Evolutionary conservation across 2,329 filamentous ascomycete genomes (phyloP).

Genomic region (Sphaerulina populicola): DNA sequence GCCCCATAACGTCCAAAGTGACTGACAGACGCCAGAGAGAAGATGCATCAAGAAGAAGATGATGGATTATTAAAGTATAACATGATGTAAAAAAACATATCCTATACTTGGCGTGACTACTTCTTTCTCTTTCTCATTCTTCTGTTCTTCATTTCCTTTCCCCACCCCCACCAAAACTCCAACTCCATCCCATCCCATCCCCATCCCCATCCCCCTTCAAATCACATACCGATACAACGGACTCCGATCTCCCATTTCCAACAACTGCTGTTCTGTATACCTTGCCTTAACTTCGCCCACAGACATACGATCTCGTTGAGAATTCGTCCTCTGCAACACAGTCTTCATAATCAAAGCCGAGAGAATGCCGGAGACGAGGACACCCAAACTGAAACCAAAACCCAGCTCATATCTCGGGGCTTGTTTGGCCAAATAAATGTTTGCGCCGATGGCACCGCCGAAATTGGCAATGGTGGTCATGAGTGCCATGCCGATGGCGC

Average conservation of each 20-base stretch:
- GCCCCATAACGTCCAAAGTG: no score
- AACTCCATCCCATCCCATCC: neutral
- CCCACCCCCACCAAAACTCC: no score
- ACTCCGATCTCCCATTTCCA: slow-evolving; percentile 35
- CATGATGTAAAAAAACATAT: no score
- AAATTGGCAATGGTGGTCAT: slow-evolving; percentile 17
- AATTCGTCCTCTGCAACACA: slow-evolving; percentile 21
- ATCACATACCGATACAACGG: slow-evolving; percentile 35
- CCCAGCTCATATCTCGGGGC: slow-evolving; percentile 16
- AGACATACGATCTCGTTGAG: slow-evolving; percentile 28
- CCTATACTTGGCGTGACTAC: no score
- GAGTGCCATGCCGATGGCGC: slow-evolving; percentile 14
- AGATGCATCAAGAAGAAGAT: no score
- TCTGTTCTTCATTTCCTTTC: no score
- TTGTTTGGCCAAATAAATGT: slow-evolving; percentile 15
- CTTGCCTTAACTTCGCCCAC: slow-evolving; percentile 31
- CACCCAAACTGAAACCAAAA: slow-evolving; percentile 16
- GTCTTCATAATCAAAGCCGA: slow-evolving; percentile 18
- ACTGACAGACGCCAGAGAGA: no score
- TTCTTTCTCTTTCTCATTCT: no score
- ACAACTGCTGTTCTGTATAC: slow-evolving; percentile 33
- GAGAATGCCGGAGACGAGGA: slow-evolving; percentile 22
- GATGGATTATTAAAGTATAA: no score
- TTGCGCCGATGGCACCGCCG: slow-evolving; percentile 17
- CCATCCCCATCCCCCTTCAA: neutral